These are phyloP conservation scores for Penicillium desertorum DNA, from an alignment of 495 filamentous ascomycete species.

Conservation along the genomic window DNA sequence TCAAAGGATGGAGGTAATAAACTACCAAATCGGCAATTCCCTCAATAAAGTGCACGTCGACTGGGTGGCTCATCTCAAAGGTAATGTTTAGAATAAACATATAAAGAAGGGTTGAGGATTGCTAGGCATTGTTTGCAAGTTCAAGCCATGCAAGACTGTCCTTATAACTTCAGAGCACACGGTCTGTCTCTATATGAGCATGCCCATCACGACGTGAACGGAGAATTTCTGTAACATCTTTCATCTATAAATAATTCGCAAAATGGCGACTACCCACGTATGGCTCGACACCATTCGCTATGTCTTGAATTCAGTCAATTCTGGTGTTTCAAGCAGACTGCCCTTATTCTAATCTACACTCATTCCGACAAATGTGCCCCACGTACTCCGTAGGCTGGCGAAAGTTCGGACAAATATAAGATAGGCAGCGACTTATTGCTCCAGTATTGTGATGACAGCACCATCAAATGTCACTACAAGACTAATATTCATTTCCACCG, in stretches of 20 bases:
- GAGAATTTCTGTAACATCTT: background rate
- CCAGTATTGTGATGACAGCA: background rate
- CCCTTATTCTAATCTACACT: too few relatives aligned
- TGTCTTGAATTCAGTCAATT: background rate
- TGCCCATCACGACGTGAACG: background rate
- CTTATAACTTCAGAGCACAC: background rate
- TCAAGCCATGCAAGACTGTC: too few relatives aligned
- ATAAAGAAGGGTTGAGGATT: too few relatives aligned
- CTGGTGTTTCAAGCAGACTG: background rate
- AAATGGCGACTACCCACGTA: background rate
- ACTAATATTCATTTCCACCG: background rate
- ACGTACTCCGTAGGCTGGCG: too few relatives aligned
- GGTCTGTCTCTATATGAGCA: background rate
- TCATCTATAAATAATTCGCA: background rate
- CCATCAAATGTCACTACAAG: background rate
- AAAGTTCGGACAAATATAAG: background rate
- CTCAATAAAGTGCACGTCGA: too few relatives aligned
- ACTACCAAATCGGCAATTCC: too few relatives aligned
- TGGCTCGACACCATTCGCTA: background rate
- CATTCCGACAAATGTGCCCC: background rate
- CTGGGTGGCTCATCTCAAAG: too few relatives aligned
- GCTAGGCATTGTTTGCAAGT: too few relatives aligned
- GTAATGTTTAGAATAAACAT: too few relatives aligned
- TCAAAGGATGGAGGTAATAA: too few relatives aligned
- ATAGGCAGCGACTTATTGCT: constrained; percentile 1